A percentile compares a stretch with the other conserved stretches of the same genome.
These are phyloP conservation scores for Colletotrichum sidae DNA, from an alignment of 2,329 filamentous ascomycete genomes.

Conservation along the genomic window DNA sequence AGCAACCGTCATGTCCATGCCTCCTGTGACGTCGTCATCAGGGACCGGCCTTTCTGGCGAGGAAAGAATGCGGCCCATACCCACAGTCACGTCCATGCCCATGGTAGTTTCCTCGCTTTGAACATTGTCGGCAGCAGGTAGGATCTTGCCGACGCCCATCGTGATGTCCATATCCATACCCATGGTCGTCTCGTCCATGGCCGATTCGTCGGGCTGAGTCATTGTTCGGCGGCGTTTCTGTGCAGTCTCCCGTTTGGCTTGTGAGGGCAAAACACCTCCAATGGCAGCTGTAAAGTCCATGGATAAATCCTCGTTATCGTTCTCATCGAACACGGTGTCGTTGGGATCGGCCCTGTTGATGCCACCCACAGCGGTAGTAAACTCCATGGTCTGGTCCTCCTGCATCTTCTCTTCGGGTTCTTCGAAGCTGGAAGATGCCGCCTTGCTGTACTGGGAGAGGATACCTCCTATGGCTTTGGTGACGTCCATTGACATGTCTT, in stretches of 20 bases:
- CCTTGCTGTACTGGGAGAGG: slow-evolving; percentile 58
- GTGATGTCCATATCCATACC: slow-evolving; percentile 74
- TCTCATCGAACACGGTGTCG: slow-evolving; percentile 45
- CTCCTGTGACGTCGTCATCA: slow-evolving; percentile 60
- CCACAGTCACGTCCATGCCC: slow-evolving; percentile 76
- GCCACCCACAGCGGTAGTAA: slow-evolving; percentile 81
- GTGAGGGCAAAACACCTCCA: slow-evolving; percentile 61
- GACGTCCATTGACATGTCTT: slow-evolving; percentile 94
- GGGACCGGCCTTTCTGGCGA: slow-evolving; percentile 57
- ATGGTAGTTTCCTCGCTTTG: slow-evolving; percentile 56
- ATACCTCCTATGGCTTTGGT: slow-evolving; percentile 87
- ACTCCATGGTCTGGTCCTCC: slow-evolving; percentile 82
- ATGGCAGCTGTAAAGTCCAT: slow-evolving; percentile 82
- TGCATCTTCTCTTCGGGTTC: slow-evolving; percentile 10
- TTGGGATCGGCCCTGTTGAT: slow-evolving; percentile 60
- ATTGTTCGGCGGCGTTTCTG: slow-evolving; percentile 43
- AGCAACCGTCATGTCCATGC: slow-evolving; percentile 69
- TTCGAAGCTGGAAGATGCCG: background rate
- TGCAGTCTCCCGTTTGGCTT: slow-evolving; percentile 34
- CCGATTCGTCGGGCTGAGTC: slow-evolving; percentile 47
- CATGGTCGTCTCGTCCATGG: slow-evolving; percentile 44
- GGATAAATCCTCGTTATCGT: slow-evolving; percentile 76
- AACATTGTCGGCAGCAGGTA: slow-evolving; percentile 47
- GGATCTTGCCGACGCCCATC: slow-evolving; percentile 65
- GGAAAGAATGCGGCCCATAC: slow-evolving; percentile 63